phyloP scores from a whole-genome alignment of 768 basidiomycete genomes.

The Leucosporidium scottii region DNA sequence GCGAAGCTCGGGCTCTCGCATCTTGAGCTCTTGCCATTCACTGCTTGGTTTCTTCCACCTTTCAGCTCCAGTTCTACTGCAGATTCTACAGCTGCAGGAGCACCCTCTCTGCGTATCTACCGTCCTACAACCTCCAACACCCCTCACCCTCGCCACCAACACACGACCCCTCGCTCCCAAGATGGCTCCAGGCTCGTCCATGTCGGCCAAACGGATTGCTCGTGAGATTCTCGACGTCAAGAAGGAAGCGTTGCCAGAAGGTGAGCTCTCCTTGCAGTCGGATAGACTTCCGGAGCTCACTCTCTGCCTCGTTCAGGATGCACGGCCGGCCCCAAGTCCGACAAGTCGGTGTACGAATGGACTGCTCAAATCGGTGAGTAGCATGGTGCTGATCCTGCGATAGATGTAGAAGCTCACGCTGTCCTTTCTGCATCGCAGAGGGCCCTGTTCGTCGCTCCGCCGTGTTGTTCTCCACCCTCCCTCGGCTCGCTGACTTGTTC shows the following conservation, averaged over 20 bases:
- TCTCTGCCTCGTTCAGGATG: background rate
- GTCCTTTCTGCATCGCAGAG: background rate
- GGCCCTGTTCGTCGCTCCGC: slow-evolving; percentile 11
- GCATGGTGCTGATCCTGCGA: no score
- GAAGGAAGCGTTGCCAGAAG: slow-evolving; percentile 8
- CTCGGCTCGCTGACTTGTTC: background rate
- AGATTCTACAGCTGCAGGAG: no score
- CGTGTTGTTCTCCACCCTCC: background rate
- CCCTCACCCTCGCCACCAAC: no score
- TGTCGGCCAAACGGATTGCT: slow-evolving; percentile 20
- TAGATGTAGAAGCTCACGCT: background rate
- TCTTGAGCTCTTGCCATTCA: no score
- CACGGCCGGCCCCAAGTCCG: background rate
- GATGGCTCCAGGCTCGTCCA: background rate
- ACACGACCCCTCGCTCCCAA: no score
- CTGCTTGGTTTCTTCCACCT: no score
- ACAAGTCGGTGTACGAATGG: slow-evolving; percentile 27
- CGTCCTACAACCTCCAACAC: no score
- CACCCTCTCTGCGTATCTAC: no score
- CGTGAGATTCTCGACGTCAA: slow-evolving; percentile 16
- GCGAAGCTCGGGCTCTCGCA: no score
- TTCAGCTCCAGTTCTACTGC: no score
- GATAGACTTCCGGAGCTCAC: background rate
- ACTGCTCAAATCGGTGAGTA: slow-evolving; percentile 10
- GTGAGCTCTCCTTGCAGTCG: background rate